phyloP scores from a whole-genome alignment of 1,284 basidiomycete genomes.

The Kalmanozyma brasiliensis region DNA sequence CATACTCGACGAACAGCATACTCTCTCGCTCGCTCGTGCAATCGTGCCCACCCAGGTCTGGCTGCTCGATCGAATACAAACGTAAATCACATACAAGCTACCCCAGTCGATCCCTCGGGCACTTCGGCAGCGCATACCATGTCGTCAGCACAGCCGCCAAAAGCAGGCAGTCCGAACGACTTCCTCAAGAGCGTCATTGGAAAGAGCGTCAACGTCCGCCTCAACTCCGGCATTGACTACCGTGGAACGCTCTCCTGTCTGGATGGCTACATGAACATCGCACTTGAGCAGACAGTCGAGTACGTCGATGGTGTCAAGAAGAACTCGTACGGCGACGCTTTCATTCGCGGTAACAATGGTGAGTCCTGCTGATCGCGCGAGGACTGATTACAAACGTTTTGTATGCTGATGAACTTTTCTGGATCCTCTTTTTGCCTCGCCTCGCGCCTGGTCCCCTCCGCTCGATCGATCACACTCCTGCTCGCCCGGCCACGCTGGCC shows the following conservation, averaged over 20 bases:
- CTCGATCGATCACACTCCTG: neutral
- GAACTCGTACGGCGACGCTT: constrained; percentile 91
- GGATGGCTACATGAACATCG: constrained; percentile 95
- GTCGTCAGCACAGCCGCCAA: constrained; percentile 34
- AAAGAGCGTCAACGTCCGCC: constrained; percentile 89
- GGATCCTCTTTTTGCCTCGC: neutral
- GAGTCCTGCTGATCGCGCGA: constrained; percentile 62
- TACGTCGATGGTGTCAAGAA: constrained; percentile 86
- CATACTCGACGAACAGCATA: neutral
- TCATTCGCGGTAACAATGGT: constrained; percentile 98
- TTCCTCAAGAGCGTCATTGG: constrained; percentile 78
- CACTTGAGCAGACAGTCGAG: constrained; percentile 94
- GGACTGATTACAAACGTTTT: neutral
- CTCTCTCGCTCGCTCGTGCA: neutral
- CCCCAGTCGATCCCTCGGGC: neutral
- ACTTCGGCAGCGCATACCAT: constrained; percentile 6
- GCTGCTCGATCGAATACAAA: neutral
- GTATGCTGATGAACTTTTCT: constrained; percentile 16
- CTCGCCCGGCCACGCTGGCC: too few relatives aligned
- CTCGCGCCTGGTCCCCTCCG: too few relatives aligned
- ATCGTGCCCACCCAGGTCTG: neutral
- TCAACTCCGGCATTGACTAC: constrained; percentile 97
- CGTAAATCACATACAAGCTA: constrained; percentile 18
- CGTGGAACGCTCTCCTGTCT: constrained; percentile 92
- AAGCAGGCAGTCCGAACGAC: constrained; percentile 61